These are phyloP conservation scores for Saccharomyces cerevisiae DNA, from an alignment of 805 yeast species.

Conservation along the genomic window DNA sequence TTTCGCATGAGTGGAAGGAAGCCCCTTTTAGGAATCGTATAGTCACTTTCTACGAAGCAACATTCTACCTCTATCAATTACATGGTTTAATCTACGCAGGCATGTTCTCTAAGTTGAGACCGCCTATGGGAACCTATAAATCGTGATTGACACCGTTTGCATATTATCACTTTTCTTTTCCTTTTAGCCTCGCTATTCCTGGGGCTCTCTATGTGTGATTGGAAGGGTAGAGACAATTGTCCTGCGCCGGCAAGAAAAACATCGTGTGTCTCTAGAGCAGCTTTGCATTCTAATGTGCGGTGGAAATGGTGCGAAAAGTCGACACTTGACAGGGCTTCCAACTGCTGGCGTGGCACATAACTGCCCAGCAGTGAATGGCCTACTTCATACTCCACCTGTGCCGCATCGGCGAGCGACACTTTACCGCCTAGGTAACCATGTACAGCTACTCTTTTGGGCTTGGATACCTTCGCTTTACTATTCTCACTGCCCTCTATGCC, in stretches of 20 bases:
- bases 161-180: constrained; percentile 20
- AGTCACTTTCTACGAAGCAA: neutral
- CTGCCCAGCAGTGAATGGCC: constrained; percentile 28
- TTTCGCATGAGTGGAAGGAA: neutral
- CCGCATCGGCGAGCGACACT: constrained; percentile 19
- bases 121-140: constrained; percentile 21
- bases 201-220: constrained; percentile 5
- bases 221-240: constrained; percentile 1
- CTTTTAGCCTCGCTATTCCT: constrained; percentile 1
- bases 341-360: constrained; percentile 26
- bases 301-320: constrained; percentile 30
- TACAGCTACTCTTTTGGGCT: constrained; percentile 13
- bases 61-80: neutral
- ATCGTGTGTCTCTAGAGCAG: constrained; percentile 23
- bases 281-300: constrained; percentile 23
- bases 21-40: neutral
- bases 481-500: constrained; percentile 16
- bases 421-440: constrained; percentile 29
- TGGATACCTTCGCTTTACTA: constrained; percentile 5
- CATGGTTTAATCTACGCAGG: constrained; percentile 7
- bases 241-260: constrained; percentile 12
- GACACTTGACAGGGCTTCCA: constrained; percentile 27
- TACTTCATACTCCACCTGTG: constrained; percentile 21
- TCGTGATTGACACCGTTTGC: constrained; percentile 20
- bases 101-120: constrained; percentile 14